Evolutionary conservation across 78 protist genomes (phyloP), one percentile per base, ranked within the genome.

Genomic region (Pirum gemmata): DNA sequence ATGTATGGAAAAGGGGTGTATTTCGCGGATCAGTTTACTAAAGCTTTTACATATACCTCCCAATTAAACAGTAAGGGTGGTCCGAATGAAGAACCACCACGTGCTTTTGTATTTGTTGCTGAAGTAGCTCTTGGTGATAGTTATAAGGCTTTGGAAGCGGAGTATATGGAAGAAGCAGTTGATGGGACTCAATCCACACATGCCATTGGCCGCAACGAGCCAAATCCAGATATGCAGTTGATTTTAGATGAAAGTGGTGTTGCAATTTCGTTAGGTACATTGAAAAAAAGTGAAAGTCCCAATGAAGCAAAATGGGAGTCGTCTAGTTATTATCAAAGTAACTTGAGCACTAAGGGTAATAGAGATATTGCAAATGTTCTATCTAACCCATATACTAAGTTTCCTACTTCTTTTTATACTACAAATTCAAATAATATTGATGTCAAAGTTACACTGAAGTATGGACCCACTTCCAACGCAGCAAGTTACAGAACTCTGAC

Each of bases 1-100:
- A 51, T 51, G 26, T 78, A n/a, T 51, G 82, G 82, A 31, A 78
- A 78, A 78, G 82, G 82, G 61, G 82, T 78, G 38, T 78, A 78
- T 51, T 78, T 78, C 26, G 82, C 82, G 61, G 82, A 78, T 78
- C 82, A 78, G 26, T 29, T 78, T 25, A 29, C 26, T 31, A 78
- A 78, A 27, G 25, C 82, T n/a, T 27, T 78, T 25, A 0, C 78
- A 25, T 78, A 78, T 51, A 78, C 36, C 61, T 78, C 82, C 78
- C 78, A 25, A 31, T 51, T 78, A 78, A 27, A 78, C 82, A 78
- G 26, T 51, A n/a, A n/a, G n/a, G n/a, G n/a, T n/a, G n/a, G n/a
- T n/a, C 27, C 82, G 38, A 25, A 27, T 31, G 27, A 25, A 27
- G 26, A 25, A 25, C 82, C 35, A 51, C 82, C 82, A 27, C 25